Evolutionary conservation across 176 grass and related monocot genomes (phyloP).

Genomic region (Paspalum notatum): DNA sequence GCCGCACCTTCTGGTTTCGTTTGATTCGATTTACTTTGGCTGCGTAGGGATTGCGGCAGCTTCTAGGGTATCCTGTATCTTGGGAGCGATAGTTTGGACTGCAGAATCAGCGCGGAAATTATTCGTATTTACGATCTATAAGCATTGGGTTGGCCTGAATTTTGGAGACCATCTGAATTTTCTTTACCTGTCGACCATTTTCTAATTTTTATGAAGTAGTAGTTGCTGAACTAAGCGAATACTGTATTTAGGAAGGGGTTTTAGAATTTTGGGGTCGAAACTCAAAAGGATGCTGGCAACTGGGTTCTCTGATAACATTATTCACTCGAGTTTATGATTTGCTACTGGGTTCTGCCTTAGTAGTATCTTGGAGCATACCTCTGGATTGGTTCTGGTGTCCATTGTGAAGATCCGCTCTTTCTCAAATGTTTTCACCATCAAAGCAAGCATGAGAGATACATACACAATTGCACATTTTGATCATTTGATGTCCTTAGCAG

Average conservation of each 20-base stretch:
- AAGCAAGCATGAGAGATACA: not conserved
- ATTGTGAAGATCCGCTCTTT: not conserved
- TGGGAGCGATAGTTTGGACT: not conserved
- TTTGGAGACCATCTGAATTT: too few species aligned
- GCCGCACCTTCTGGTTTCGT: not conserved
- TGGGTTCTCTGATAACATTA: not conserved
- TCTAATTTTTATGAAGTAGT: not conserved
- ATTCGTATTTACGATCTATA: not conserved
- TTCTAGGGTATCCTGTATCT: not conserved
- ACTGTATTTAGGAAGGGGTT: not conserved
- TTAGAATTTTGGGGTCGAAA: not conserved
- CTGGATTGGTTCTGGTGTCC: not conserved
- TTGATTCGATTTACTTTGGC: not conserved
- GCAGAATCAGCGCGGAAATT: not conserved
- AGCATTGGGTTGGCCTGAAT: not conserved
- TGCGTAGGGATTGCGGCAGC: not conserved
- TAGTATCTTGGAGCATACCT: not conserved
- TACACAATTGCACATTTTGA: not conserved
- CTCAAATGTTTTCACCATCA: not conserved
- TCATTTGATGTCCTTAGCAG: not conserved
- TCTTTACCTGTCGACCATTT: not conserved
- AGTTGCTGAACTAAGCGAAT: not conserved
- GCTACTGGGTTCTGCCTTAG: not conserved
- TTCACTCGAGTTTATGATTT: not conserved
- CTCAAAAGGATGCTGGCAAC: not conserved